Base-by-base conservation (phyloP, 148 eudicot species). In the Rhododendron simsii region DNA sequence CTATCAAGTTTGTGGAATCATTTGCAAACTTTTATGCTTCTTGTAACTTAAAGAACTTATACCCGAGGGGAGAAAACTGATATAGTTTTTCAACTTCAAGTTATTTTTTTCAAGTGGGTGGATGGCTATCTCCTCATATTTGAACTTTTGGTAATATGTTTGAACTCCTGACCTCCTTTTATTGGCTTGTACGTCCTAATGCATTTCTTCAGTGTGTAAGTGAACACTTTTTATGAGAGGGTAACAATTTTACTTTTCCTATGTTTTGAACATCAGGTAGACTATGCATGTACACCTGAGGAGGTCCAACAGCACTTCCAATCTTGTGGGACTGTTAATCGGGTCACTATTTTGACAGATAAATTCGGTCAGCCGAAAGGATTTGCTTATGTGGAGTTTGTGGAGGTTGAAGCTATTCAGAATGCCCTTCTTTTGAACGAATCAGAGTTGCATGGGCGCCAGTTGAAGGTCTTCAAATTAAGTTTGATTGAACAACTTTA, bases 301-400 rank as follows among this genome's bases (percentile, higher is more conserved):
- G 95, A 93, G 87, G 95, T 93, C 83, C 95, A 93, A 89, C 94
- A 91, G 84, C 95, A 93, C 84, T 93, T 93, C 78, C 95, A 93
- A 85, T 92, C 95, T 20, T 93, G 95, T 88, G 95, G 95, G 86
- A 93, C 95, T 13, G 95, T 93, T 47, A 93, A 93, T 83, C 87
- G 95, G 59, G 94, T 93, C 51, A 93, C 95, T 53, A 93, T 93
- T 74, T 88, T 93, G 85, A 91, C 95, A 2, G 95, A 93, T 87
- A 93, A 90, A 53, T 93, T 89, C 88, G 95, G 95, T 80, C 95
- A 93, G 80, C 95, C 95, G 37, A 93, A 93, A 86, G 94, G 95
- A 21, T 93, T 93, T 82, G 95, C 95, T 18, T 93, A 93, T 82
- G 95, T 93, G 75, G 95, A 93, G 81, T 93, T 93, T 55, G 92